Conservation (phyloP, 495 filamentous ascomycete genomes). For the Tuber borchii region DNA sequence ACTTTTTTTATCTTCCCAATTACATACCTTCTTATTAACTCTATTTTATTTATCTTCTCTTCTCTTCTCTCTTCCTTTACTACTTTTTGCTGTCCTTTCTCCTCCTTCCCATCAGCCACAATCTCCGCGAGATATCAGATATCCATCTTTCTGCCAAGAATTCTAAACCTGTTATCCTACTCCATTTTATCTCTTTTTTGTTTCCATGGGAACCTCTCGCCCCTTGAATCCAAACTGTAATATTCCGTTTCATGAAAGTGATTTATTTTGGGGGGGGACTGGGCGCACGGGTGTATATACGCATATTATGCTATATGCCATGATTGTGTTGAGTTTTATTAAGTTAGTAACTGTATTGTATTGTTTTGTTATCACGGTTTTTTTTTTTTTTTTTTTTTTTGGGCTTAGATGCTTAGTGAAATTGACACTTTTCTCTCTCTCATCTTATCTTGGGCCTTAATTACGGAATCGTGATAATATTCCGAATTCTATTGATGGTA, state of each 20-base stretch:
- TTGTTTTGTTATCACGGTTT: background rate
- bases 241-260: background rate
- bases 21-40: conserved; percentile 14
- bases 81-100: conserved; percentile 9
- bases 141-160: conserved; percentile 7
- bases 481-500: background rate
- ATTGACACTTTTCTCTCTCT: background rate
- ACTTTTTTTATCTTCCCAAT: conserved; percentile 7
- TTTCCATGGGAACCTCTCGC: background rate
- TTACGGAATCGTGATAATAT: background rate
- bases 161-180: background rate
- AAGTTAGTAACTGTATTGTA: background rate
- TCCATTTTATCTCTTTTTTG: background rate
- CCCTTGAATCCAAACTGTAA: background rate
- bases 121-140: conserved; percentile 30
- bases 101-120: conserved; percentile 13
- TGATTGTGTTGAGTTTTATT: background rate
- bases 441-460: background rate
- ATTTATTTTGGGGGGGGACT: background rate
- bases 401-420: background rate
- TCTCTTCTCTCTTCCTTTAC: conserved; percentile 8
- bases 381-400: background rate
- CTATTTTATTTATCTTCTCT: conserved; percentile 4
- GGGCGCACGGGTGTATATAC: background rate
- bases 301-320: background rate